Evolutionary conservation across 495 filamentous ascomycete species (phyloP), one percentile per base, ranked within the genome.

Genomic region (Saxispiralis lemnorum): DNA sequence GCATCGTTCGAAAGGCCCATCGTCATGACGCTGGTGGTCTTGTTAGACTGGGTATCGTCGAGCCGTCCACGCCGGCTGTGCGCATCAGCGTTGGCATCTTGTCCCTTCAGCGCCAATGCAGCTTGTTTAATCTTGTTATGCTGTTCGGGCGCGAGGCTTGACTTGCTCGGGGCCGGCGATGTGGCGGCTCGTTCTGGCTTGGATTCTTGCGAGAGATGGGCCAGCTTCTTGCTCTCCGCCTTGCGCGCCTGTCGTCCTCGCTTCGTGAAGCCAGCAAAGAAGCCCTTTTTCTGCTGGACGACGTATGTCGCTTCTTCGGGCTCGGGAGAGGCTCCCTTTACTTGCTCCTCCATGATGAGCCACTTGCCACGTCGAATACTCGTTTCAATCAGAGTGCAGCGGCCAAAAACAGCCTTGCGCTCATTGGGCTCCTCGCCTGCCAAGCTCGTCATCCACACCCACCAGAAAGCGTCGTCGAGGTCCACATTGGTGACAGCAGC

Each of bases 361-460:
- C 92, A 97, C 43, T 78, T 79, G 33, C 83, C 78, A 35, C 78
- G 73, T 20, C 69, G 67, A 44, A 96, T 88, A 7, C 72, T 60
- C 0, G 89, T 97, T 57, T 97, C 89, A 14, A 96, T 66, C 13
- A 97, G 68, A 15, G 89, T 84, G 56, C 92, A 96, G 48, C 92
- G 72, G 12, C 89, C 92, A 61, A 97, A 97, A 14, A 83, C 83
- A 3, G 86, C 78, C 59, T 97, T 97, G 44, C 89, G 75, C 24
- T 76, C 67, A 0, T 73, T 60, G 1, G 85, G 76, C 59, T 97
- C 89, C 53, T 97, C 89, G 6, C 74, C 79, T 1, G 87, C 88
- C 57, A 97, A 62, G 67, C 89, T 96, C 52, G 74, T 89, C 69
- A 96, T 95, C 89, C 89, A 97, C 18, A 96, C 89, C 89, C 89